Percentiles rank a stretch among this genome's conserved stretches.
phyloP scores from a whole-genome alignment of 2,329 filamentous ascomycete genomes.

The Talaromyces marneffei region DNA sequence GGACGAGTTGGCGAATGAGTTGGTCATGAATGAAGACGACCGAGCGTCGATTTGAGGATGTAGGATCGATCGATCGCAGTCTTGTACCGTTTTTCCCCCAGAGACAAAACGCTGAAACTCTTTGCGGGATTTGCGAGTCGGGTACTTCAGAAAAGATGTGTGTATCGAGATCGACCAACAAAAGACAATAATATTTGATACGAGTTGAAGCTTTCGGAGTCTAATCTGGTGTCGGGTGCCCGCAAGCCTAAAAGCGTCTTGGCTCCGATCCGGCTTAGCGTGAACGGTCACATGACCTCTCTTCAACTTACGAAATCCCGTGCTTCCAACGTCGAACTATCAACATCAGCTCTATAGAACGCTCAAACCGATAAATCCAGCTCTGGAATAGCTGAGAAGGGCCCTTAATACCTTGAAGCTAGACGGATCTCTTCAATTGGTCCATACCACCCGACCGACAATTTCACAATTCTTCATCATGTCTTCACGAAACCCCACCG shows the following conservation, averaged over 20 bases:
- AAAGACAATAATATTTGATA: neutral
- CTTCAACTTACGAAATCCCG: slow-evolving; percentile 15
- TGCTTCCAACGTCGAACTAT: slow-evolving; percentile 19
- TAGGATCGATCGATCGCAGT: slow-evolving; percentile 1
- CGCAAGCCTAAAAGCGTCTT: slow-evolving; percentile 8
- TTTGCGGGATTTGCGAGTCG: neutral
- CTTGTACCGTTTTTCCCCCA: no score
- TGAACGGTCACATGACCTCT: slow-evolving; percentile 21
- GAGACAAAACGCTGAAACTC: no score
- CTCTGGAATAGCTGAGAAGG: slow-evolving; percentile 1
- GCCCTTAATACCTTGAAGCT: neutral
- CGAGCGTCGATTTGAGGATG: neutral
- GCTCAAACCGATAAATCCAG: neutral
- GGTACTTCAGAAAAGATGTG: neutral
- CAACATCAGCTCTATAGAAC: slow-evolving; percentile 10
- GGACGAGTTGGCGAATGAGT: slow-evolving; percentile 16
- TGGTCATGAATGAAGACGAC: slow-evolving; percentile 19
- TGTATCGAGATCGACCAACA: neutral
- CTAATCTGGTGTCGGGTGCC: slow-evolving; percentile 7
- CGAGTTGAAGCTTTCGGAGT: slow-evolving; percentile 8
- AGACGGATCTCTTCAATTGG: neutral
- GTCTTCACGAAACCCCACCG: slow-evolving; percentile 66
- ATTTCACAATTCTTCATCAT: slow-evolving; percentile 35
- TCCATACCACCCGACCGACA: neutral
- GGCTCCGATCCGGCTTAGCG: slow-evolving; percentile 27